phyloP scores from a whole-genome alignment of 176 grass and related monocot species.

The Oryza officinalis region DNA sequence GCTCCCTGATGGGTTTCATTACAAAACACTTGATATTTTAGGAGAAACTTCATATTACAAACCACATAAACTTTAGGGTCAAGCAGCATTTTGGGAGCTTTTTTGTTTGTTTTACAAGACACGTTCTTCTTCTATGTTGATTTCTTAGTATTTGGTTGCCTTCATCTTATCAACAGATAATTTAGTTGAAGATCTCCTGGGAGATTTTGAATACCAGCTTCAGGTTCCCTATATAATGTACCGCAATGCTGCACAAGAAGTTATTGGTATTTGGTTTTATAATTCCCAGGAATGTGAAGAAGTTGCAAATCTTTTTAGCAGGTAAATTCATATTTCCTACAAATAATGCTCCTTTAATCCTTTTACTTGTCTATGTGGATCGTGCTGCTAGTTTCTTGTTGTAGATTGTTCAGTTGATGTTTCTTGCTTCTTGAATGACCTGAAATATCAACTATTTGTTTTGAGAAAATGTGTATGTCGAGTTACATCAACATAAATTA shows the following conservation, averaged over 20 bases:
- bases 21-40: background rate
- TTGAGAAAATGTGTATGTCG: background rate
- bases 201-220: conserved; percentile 69
- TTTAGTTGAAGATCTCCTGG: conserved; percentile 62
- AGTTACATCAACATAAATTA: background rate
- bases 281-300: conserved; percentile 61
- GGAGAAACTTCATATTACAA: background rate
- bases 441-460: background rate
- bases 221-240: conserved; percentile 72
- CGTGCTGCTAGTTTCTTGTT: background rate
- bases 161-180: conserved; percentile 52
- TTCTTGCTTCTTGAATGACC: background rate
- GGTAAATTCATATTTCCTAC: conserved; percentile 25
- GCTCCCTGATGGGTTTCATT: background rate
- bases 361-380: background rate
- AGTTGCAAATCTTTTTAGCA: conserved; percentile 61
- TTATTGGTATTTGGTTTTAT: conserved; percentile 74
- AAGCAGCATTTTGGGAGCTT: background rate
- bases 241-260: conserved; percentile 60
- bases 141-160: background rate
- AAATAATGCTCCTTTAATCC: background rate
- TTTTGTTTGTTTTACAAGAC: conserved; percentile 1
- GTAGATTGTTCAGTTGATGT: conserved; percentile 1
- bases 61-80: background rate
- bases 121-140: background rate